Base-by-base conservation (phyloP, 257 asterid species). In the Oldenlandia corymbosa region DNA sequence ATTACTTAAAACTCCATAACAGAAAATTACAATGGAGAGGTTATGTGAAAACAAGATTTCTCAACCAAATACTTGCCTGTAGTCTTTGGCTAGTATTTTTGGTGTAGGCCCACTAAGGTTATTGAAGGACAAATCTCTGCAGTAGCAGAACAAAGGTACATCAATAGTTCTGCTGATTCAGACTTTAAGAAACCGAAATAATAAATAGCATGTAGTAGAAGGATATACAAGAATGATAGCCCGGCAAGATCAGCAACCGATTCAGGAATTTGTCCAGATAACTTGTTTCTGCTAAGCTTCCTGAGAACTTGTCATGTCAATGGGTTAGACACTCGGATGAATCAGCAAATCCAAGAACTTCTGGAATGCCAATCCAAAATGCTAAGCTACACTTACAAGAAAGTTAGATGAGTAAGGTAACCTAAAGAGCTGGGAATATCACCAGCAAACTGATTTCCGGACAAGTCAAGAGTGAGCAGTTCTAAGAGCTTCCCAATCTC, bases 101-200 rank as follows among this genome's bases (percentile, higher is more conserved):
- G 96, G 95, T 1, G 84, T 77, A 2, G 95, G 84, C 17, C 98
- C 96, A 39, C 98, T 91, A 47, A 91, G 81, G 75, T 91, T 88
- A 76, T 91, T 91, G 72, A 75, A 80, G 5, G 98, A 91, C 54
- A 91, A 81, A 76, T 88, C 98, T 91, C 98, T 91, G 84, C n/a
- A n/a, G n/a, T 80, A 77, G 64, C 71, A 79, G 17, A 65, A 2
- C 52, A 54, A 36, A 50, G 52, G 64, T 20, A 46, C 17, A 34
- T 65, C 39, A 60, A 51, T 62, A 54, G 52, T 62, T 36, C 59
- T n/a, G 36, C 59, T 7, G n/a, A n/a, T n/a, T n/a, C n/a, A 27
- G 41, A 42, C 63, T 56, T 45, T 74, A 48, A 14, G 6, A 45
- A 1, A 49, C n/a, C 13, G 10, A 53, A 6, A 50, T 14, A 64